Conservation (phyloP, 148 eudicot genomes). For the Oxyria digyna region DNA sequence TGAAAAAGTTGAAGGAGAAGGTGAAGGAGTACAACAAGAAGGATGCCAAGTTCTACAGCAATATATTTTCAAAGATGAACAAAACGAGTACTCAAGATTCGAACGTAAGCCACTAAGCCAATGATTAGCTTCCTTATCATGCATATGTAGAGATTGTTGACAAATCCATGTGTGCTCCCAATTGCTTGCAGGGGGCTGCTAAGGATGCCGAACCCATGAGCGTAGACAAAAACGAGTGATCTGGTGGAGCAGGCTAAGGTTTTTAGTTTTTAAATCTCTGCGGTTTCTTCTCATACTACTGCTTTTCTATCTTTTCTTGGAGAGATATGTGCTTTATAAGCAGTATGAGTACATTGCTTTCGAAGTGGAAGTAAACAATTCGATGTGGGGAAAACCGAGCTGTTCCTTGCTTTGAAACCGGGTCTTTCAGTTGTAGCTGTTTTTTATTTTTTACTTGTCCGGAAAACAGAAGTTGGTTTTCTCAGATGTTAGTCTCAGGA, state of each 20-base stretch:
- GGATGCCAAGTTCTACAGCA: slow-evolving; percentile 84
- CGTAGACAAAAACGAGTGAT: background rate
- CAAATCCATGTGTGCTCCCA: background rate
- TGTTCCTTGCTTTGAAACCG: background rate
- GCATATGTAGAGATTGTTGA: too few relatives aligned
- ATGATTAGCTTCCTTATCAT: too few relatives aligned
- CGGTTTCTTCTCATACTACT: background rate
- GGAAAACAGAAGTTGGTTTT: background rate
- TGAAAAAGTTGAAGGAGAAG: slow-evolving; percentile 76
- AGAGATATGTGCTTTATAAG: too few relatives aligned
- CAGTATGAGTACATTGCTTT: background rate
- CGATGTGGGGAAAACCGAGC: background rate
- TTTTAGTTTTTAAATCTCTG: background rate
- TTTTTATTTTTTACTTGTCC: background rate
- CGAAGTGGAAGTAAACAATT: background rate
- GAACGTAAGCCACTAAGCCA: slow-evolving; percentile 18
- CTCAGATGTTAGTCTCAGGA: too few relatives aligned
- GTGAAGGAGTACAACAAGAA: slow-evolving; percentile 75
- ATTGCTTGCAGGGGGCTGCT: slow-evolving; percentile 14
- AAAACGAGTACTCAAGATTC: slow-evolving; percentile 23
- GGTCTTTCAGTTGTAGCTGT: background rate
- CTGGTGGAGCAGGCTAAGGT: background rate
- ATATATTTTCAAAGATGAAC: slow-evolving; percentile 73
- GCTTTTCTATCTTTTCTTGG: background rate
- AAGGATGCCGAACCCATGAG: slow-evolving; percentile 12